These are phyloP conservation scores for Craspedostauros australis DNA, from an alignment of 108 stramenopile species.

Conservation along the genomic window DNA sequence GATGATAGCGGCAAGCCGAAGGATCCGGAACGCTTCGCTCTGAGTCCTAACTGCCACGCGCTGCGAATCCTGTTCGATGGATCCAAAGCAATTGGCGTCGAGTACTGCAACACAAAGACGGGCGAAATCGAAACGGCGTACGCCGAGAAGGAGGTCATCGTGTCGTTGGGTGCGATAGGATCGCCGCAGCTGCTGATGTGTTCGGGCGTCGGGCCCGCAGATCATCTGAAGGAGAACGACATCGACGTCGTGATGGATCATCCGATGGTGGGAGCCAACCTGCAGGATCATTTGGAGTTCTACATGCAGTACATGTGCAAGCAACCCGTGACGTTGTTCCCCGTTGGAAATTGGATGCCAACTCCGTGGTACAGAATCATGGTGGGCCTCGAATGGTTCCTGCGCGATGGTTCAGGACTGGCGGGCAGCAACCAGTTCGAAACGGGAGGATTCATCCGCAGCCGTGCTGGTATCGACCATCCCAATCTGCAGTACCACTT, in stretches of 20 bases:
- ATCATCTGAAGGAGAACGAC: constrained; percentile 7
- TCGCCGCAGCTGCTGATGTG: constrained; percentile 53
- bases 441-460: constrained; percentile 15
- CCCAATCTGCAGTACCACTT: constrained; percentile 27
- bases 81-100: neutral
- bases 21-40: neutral
- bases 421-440: constrained; percentile 28
- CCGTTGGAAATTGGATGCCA: constrained; percentile 4
- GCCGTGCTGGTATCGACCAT: neutral
- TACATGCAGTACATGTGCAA: constrained; percentile 10
- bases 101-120: neutral
- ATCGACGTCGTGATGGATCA: constrained; percentile 16
- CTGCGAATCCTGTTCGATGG: neutral
- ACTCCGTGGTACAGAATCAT: constrained; percentile 3
- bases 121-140: neutral
- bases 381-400: constrained; percentile 17
- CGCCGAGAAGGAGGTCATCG: constrained; percentile 38
- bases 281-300: constrained; percentile 39
- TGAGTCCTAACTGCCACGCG: neutral
- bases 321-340: constrained; percentile 7
- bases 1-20: neutral
- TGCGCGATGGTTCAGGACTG: constrained; percentile 8
- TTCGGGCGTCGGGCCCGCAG: constrained; percentile 43
- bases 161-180: constrained; percentile 46
- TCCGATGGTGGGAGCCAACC: constrained; percentile 40